These are phyloP conservation scores for Oryza australiensis DNA, from an alignment of 176 grass and related monocot species.

Conservation along the genomic window DNA sequence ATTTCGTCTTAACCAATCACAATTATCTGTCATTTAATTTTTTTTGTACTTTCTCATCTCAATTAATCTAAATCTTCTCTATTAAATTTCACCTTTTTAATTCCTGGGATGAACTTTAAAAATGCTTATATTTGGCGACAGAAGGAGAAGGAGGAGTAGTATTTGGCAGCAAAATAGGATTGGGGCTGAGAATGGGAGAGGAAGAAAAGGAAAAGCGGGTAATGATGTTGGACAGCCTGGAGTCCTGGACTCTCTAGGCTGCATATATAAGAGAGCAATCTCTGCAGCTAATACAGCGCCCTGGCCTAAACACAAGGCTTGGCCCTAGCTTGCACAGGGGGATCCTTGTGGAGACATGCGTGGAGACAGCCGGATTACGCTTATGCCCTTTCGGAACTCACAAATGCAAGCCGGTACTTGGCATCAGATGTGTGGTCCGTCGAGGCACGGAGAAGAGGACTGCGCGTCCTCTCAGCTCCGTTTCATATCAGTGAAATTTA, in stretches of 20 bases:
- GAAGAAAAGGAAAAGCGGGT: background rate
- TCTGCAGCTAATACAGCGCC: background rate
- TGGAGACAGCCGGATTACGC: background rate
- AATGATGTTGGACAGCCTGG: conserved; percentile 35
- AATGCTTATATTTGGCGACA: too few species aligned
- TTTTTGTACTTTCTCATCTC: too few species aligned
- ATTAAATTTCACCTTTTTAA: too few species aligned
- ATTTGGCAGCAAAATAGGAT: conserved; percentile 7
- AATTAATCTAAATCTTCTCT: too few species aligned
- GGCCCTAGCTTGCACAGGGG: background rate
- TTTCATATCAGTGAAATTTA: background rate
- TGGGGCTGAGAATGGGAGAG: background rate
- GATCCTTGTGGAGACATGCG: background rate
- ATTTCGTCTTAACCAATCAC: too few species aligned
- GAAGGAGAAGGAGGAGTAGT: background rate
- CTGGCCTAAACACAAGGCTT: background rate
- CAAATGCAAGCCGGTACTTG: background rate
- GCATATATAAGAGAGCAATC: background rate
- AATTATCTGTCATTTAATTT: too few species aligned
- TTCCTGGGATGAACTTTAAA: too few species aligned
- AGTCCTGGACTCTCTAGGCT: background rate
- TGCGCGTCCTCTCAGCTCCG: background rate
- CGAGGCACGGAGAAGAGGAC: background rate
- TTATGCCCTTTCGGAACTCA: background rate
- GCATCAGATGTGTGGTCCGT: background rate